Evolutionary conservation across 306 rosid species (phyloP), one percentile per base, ranked within the genome.

Genomic region (Castanea mollissima): DNA sequence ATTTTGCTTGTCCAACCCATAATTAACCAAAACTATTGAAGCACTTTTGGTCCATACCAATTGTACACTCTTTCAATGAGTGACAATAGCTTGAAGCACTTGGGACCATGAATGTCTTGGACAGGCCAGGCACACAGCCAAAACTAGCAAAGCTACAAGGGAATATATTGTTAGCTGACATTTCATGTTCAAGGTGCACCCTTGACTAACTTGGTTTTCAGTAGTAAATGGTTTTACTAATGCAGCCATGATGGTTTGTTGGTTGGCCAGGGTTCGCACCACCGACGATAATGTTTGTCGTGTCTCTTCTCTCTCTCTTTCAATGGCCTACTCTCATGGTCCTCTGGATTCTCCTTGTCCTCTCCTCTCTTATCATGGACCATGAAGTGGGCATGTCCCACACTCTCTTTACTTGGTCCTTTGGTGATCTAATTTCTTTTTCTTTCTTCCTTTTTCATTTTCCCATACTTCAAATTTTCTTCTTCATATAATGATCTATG

Each of bases 31-130:
- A 31, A 74, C 58, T 32, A 18, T 35, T 56, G 56, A 49, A 75
- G 71, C 72, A 69, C 70, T 74, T 69, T 60, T 79, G 38, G 81
- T 20, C 59, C 56, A 49, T 49, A 49, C 54, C 54, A 49, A 49
- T 49, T 11, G 16, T 49, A 49, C 16, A 49, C 16, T 11, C 54
- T 11, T 49, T 49, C 16, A 49, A 12, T 16, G 54, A 49, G 54
- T 12, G 54, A 49, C 15, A 49, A 49, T n/a, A 64, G 65, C 63
- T 25, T 71, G 49, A 74, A 41, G 76, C 59, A 46, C 18, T 64
- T 73, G 78, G 92, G 91, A 76, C 84, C 92, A 87, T 71, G 71
- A 52, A 1, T 91, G 95, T 88, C 92, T 85, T 74, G 79, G 83
- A 77, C 32, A 71, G 58, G 21, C 55, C 11, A 80, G 79, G 80